These are phyloP conservation scores for Tetrahymena borealis DNA, from an alignment of 73 alveolate species.

Conservation along the genomic window DNA sequence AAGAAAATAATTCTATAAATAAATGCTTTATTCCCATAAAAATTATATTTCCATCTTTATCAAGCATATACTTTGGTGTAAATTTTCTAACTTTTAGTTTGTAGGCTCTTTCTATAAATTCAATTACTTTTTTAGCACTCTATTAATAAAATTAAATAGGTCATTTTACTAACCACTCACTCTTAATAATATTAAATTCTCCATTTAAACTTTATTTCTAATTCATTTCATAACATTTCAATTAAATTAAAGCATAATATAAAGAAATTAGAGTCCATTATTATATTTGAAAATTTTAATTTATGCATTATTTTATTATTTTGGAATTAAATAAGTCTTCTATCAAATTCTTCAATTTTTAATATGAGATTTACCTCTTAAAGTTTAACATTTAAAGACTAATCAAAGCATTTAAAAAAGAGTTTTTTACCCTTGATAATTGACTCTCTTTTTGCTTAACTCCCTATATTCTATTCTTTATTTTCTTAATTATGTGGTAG, in stretches of 20 bases:
- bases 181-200: no score
- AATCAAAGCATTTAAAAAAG: not conserved
- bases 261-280: not conserved
- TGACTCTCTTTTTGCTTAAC: conserved; percentile 2
- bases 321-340: no score
- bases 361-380: not conserved
- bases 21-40: conserved; percentile 32
- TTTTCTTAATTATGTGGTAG: not conserved
- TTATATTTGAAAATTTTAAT: no score
- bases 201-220: no score
- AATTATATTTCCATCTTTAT: conserved; percentile 2
- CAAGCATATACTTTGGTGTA: conserved; percentile 23
- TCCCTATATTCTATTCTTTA: conserved; percentile 1
- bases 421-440: not conserved
- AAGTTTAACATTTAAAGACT: conserved; percentile 1
- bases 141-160: not conserved
- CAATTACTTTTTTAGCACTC: conserved; percentile 14
- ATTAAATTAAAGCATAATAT: conserved; percentile 15
- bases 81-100: conserved; percentile 30
- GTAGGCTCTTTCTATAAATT: conserved; percentile 40
- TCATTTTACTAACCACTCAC: no score
- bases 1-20: conserved; percentile 11
- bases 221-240: conserved; percentile 6
- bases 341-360: no score
- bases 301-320: not conserved